phyloP scores from a whole-genome alignment of 2,329 filamentous ascomycete species.

The Pyrenophora teres region DNA sequence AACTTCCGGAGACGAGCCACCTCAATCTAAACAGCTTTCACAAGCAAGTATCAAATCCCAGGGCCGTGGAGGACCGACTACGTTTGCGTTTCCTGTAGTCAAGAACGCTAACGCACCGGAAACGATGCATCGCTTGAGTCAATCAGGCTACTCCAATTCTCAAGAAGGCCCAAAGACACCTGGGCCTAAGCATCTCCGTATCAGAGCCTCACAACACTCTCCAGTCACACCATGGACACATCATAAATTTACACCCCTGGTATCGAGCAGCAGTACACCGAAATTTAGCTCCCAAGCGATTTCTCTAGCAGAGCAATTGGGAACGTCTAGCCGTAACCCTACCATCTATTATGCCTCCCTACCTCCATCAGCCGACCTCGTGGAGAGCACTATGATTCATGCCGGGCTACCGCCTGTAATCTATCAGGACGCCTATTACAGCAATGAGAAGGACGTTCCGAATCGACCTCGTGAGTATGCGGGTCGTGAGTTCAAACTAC shows the following conservation, averaged over 20 bases:
- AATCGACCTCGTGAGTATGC: constrained; percentile 79
- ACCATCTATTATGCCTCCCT: constrained; percentile 44
- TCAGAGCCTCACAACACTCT: constrained; percentile 23
- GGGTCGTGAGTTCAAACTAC: constrained; percentile 80
- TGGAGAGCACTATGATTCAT: constrained; percentile 63
- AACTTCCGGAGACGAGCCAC: constrained; percentile 9
- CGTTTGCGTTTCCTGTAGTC: constrained; percentile 72
- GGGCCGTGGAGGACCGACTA: constrained; percentile 46
- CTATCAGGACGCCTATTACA: constrained; percentile 86
- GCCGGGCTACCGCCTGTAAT: constrained; percentile 68
- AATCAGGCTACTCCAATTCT: constrained; percentile 61
- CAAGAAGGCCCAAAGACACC: constrained; percentile 41
- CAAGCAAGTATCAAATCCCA: constrained; percentile 50
- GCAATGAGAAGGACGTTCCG: constrained; percentile 81
- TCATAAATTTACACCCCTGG: constrained; percentile 32
- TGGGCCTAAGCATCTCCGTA: constrained; percentile 24
- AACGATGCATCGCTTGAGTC: constrained; percentile 68
- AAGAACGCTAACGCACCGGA: constrained; percentile 73
- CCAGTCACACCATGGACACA: constrained; percentile 41
- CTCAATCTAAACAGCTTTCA: constrained; percentile 37
- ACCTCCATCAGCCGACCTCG: constrained; percentile 52
- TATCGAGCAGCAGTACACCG: constrained; percentile 20
- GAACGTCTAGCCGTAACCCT: constrained; percentile 21
- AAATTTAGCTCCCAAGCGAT: constrained; percentile 21
- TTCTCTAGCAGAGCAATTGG: constrained; percentile 23